Evolutionary conservation across 78 protist species (phyloP), one percentile per base, ranked within the genome.

Genomic region (Planoprotostelium fungivorum): DNA sequence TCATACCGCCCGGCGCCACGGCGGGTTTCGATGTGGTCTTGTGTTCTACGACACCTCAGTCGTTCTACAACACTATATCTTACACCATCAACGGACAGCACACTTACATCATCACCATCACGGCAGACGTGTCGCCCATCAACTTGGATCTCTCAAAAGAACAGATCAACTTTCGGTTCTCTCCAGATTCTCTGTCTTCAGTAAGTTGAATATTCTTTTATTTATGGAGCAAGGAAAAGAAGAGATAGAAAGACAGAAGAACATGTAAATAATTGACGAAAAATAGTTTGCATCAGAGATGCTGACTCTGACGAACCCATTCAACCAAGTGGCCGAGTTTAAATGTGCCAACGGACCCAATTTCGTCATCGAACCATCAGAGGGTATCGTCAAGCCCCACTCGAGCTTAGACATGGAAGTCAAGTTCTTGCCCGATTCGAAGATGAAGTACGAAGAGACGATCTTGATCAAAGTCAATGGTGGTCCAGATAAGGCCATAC

Each of bases 1-100:
- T 95, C 35, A 73, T 95, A 25, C 96, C 96, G 25, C 88, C 96
- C 0, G 90, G 87, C 1, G 89, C 38, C 29, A 88, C 91, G 16
- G 95, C 96, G 1, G 94, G 95, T 35, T 95, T 95, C 38, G 95
- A 92, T 86, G 37, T 95, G 36, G 31, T 38, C 0, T 63, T 92
- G 84, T 0, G 34, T 9, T 51, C 85, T 1, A 89, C 1, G 1
- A 29, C 28, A 1, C 83, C 84, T 31, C 34, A 28, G 31, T 0
- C 1, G 28, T 89, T 90, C 86, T 29, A 31, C 36, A 87, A 38
- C 37, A 85, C 91, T 34, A 36, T 95, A 38, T 0, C 63, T 23
- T 93, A 90, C 90, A 29, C 37, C 29, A 84, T 95, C 90, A 95
- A 95, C 85, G 95, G 88, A 37, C n/a, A 0, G 35, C 92, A 91